A percentile compares a stretch with the other conserved stretches of the same genome.
These are phyloP conservation scores for Ceratobasidium sp. DNA, from an alignment of 1,284 basidiomycete genomes.

Conservation along the genomic window DNA sequence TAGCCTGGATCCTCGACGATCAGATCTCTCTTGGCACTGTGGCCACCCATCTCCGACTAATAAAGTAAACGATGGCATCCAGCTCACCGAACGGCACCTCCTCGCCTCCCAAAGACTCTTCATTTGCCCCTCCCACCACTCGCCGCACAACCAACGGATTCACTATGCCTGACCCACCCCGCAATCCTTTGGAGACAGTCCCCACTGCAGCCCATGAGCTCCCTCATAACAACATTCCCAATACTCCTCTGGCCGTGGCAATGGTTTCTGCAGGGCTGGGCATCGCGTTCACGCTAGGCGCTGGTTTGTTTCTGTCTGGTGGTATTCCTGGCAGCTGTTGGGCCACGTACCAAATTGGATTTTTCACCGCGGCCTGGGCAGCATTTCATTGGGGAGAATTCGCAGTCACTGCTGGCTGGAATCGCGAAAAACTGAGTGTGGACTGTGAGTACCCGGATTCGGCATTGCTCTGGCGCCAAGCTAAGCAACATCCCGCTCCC, in stretches of 20 bases:
- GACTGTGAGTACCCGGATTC: slow-evolving; percentile 76
- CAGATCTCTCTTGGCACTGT: neutral
- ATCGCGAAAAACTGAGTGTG: slow-evolving; percentile 88
- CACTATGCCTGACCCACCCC: slow-evolving; percentile 44
- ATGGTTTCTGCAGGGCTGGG: slow-evolving; percentile 82
- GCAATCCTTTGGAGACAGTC: slow-evolving; percentile 64
- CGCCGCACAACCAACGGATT: slow-evolving; percentile 41
- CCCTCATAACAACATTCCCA: slow-evolving; percentile 71
- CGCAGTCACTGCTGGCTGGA: slow-evolving; percentile 95
- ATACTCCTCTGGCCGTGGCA: slow-evolving; percentile 80
- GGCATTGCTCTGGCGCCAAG: neutral
- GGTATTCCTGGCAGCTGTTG: slow-evolving; percentile 66
- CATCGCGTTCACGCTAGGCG: slow-evolving; percentile 65
- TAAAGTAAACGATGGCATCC: neutral
- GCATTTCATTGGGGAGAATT: slow-evolving; percentile 96
- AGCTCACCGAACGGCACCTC: neutral
- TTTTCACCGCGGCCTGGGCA: slow-evolving; percentile 83
- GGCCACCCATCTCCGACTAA: neutral
- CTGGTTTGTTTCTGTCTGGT: slow-evolving; percentile 61
- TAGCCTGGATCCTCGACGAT: slow-evolving; percentile 1
- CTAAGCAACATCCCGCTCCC: slow-evolving; percentile 18
- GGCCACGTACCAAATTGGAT: slow-evolving; percentile 79
- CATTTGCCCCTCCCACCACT: slow-evolving; percentile 9
- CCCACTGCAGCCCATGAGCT: slow-evolving; percentile 56
- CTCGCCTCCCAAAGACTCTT: neutral